phyloP scores from a whole-genome alignment of 148 eudicot species.

The Simmondsia chinensis region DNA sequence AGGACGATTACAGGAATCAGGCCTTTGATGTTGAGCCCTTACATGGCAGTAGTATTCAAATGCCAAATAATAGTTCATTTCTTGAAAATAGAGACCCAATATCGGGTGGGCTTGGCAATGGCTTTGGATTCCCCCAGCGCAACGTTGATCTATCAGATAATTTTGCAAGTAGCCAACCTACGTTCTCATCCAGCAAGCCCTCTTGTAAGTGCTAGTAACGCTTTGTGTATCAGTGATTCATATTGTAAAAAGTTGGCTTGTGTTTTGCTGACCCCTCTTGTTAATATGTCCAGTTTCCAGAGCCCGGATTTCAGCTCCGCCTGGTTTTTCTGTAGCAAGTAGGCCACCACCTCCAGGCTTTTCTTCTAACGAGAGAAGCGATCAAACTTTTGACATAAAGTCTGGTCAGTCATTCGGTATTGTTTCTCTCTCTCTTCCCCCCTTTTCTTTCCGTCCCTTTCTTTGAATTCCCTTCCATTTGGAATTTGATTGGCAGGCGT shows the following conservation, averaged over 20 bases:
- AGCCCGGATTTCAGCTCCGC: conserved; percentile 82
- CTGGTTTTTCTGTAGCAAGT: conserved; percentile 72
- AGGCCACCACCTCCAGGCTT: conserved; percentile 95
- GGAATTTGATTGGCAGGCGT: background rate
- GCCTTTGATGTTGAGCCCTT: conserved; percentile 26
- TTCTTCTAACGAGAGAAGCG: conserved; percentile 53
- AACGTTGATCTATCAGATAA: conserved; percentile 31
- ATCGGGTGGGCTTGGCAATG: conserved; percentile 26
- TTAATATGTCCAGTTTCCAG: conserved; percentile 40
- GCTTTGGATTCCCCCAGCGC: conserved; percentile 37
- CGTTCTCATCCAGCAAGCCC: conserved; percentile 33
- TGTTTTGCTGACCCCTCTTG: conserved; percentile 1
- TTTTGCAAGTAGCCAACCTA: conserved; percentile 28
- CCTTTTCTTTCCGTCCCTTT: background rate
- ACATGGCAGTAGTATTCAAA: conserved; percentile 24
- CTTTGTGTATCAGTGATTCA: background rate
- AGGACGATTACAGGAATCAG: conserved; percentile 43
- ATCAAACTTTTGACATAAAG: conserved; percentile 31
- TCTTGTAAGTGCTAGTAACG: conserved; percentile 37
- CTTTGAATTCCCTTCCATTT: background rate
- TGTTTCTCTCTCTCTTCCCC: background rate
- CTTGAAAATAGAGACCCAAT: conserved; percentile 27
- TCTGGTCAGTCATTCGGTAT: conserved; percentile 45
- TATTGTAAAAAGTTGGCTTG: background rate
- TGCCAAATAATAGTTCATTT: conserved; percentile 25